Base-by-base conservation (phyloP, 108 stramenopile species). In the Poteriospumella lacustris region DNA sequence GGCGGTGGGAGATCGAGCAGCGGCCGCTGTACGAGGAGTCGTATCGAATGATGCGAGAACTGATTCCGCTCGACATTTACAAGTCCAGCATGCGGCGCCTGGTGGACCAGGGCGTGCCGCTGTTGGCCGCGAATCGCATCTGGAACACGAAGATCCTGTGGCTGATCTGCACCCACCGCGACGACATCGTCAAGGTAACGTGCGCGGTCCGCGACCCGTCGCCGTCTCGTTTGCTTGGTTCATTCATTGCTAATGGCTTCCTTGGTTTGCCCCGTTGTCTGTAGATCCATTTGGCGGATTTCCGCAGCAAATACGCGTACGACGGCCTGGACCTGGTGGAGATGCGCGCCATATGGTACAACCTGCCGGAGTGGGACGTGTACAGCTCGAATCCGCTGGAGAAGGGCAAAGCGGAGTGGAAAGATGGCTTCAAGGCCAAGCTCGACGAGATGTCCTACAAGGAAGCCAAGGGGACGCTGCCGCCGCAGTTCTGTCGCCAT, bases 271-370 rank as follows among this genome's bases (percentile, higher is more conserved):
- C 9, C 36, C 9, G 28, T 3, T 9, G 9, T 64, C 3, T 64
- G 3, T 33, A 64, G 60, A 31, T 73, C 36, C 70, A 73, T 73
- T 73, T 73, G 36, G 70, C 70, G 9, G 70, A 73, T 56, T 73
- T 73, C 9, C 36, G 70, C n/a, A 42, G 70, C n/a, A 73, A 73
- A 38, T 73, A 73, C 31, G 42, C 33, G 3, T 26, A n/a, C 15
- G 15, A 15, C 36, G 70, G 70, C 5, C 41, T 73, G 3, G 70
- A 73, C 31, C 38, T 73, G 9, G 36, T 56, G 9, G 70, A 73
- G 31, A 44, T 73, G 70, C 12, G 70, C 26, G 70, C 70, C 3
- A 24, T 73, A 3, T 73, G 70, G 70, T 56, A 42, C 42, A 24
- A 3, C 19, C 42, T 73, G 47, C 70, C 70, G 12, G 42, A 73